A percentile compares a stretch with the other conserved stretches of the same genome.
Conservation (phyloP, 1,284 basidiomycete genomes). For the Ustilago esculenta region DNA sequence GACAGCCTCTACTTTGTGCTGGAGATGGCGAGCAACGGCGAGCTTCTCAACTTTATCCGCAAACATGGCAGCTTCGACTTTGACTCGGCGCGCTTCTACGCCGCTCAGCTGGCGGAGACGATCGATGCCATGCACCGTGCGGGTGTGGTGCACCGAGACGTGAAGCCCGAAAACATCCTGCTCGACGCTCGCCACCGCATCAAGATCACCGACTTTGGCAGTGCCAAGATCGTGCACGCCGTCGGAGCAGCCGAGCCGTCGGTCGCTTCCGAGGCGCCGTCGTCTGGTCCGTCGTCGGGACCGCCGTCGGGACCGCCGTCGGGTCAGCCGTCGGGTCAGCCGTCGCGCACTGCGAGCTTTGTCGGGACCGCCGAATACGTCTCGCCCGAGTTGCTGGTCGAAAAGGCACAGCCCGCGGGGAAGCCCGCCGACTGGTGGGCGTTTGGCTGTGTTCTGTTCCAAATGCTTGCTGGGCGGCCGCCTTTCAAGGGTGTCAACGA, state of each 20-base stretch:
- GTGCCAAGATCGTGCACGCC: constrained; percentile 56
- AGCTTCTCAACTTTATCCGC: constrained; percentile 61
- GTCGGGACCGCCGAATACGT: constrained; percentile 98
- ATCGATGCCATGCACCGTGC: constrained; percentile 61
- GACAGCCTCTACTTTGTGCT: constrained; percentile 65
- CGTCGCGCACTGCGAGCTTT: constrained; percentile 76
- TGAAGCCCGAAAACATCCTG: constrained; percentile 66
- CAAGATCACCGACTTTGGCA: constrained; percentile 65
- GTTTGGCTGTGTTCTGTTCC: constrained; percentile 72
- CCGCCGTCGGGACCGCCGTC: constrained; percentile 96
- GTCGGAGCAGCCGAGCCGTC: constrained; percentile 8
- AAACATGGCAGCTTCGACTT: constrained; percentile 59
- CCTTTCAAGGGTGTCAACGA: constrained; percentile 73
- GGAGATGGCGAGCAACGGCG: constrained; percentile 64
- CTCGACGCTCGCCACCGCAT: constrained; percentile 55
- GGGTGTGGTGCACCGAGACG: constrained; percentile 60
- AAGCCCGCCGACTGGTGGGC: constrained; percentile 72
- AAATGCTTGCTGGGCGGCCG: constrained; percentile 71
- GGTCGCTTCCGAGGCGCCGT: not conserved
- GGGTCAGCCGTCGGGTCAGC: not conserved
- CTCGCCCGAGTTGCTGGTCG: constrained; percentile 84
- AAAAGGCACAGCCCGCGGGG: constrained; percentile 70
- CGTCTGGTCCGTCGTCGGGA: constrained; percentile 68
- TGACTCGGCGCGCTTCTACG: constrained; percentile 52
- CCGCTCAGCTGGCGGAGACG: constrained; percentile 60